A percentile compares a stretch with the other conserved stretches of the same genome.
phyloP scores from a whole-genome alignment of 768 basidiomycete genomes.

The Psilocybe cubensis region DNA sequence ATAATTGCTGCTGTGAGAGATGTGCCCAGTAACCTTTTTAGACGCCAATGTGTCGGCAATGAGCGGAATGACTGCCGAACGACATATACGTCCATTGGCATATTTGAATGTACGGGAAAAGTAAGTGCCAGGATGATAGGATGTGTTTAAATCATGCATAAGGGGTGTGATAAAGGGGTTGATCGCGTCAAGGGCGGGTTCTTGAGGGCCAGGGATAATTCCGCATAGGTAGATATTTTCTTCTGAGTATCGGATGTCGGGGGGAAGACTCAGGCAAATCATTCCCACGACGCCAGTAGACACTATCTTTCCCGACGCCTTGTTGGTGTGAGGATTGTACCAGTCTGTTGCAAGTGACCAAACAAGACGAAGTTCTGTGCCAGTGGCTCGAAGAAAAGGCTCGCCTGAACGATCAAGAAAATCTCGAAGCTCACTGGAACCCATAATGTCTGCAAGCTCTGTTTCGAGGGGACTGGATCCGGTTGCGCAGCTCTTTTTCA shows the following conservation, averaged over 20 bases:
- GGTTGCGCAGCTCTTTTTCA: background rate
- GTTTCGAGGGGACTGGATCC: background rate
- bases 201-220: slow-evolving; percentile 20
- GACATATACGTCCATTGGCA: background rate
- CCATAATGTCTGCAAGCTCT: background rate
- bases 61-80: slow-evolving; percentile 11
- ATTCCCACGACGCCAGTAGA: slow-evolving; percentile 1
- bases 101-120: slow-evolving; percentile 7
- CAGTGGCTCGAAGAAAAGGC: no score
- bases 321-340: slow-evolving; percentile 5
- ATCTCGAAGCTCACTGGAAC: background rate
- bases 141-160: slow-evolving; percentile 26
- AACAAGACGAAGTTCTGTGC: slow-evolving; percentile 5
- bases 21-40: slow-evolving; percentile 14
- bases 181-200: slow-evolving; percentile 28
- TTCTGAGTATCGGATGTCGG: no score
- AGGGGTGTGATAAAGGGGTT: slow-evolving; percentile 35
- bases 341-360: slow-evolving; percentile 4
- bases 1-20: slow-evolving; percentile 7
- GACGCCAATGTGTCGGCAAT: slow-evolving; percentile 14
- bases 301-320: background rate
- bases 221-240: no score
- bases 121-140: slow-evolving; percentile 5
- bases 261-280: no score
- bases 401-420: no score